These are phyloP conservation scores for Fragosphaeria purpurea DNA, from an alignment of 2,329 filamentous ascomycete species.

Conservation along the genomic window DNA sequence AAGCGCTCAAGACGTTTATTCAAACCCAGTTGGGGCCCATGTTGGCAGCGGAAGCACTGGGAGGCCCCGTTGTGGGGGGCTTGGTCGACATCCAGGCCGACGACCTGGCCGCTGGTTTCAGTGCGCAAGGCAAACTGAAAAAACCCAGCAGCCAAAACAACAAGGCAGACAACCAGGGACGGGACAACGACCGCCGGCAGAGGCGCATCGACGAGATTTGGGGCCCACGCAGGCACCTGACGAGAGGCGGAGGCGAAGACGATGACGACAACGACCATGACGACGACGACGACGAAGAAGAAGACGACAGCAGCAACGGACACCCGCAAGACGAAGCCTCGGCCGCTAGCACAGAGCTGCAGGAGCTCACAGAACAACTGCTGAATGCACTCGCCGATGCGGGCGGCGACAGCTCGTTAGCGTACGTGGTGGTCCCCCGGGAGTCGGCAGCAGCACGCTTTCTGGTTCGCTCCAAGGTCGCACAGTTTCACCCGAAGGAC, in stretches of 20 bases:
- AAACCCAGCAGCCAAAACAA: conserved; percentile 49
- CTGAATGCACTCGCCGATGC: conserved; percentile 48
- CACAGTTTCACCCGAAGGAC: conserved; percentile 56
- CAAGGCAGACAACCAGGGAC: conserved; percentile 27
- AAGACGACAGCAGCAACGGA: conserved; percentile 19
- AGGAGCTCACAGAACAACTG: conserved; percentile 48
- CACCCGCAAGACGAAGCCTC: conserved; percentile 32
- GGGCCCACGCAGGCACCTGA: conserved; percentile 23
- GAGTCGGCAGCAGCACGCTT: conserved; percentile 56
- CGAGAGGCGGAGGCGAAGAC: not conserved
- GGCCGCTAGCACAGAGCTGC: conserved; percentile 47
- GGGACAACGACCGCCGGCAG: conserved; percentile 42
- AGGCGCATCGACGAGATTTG: conserved; percentile 56
- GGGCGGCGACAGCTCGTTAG: conserved; percentile 42
- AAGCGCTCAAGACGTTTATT: conserved; percentile 59
- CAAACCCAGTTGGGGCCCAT: conserved; percentile 60
- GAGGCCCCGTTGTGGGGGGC: conserved; percentile 72
- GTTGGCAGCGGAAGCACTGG: conserved; percentile 74
- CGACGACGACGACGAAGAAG: not conserved
- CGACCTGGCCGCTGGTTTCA: conserved; percentile 50
- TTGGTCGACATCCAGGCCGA: conserved; percentile 54
- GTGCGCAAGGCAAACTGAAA: conserved; percentile 45
- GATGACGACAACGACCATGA: not conserved
- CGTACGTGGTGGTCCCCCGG: conserved; percentile 47
- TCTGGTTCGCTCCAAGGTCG: conserved; percentile 54